A percentile compares a stretch with the other conserved stretches of the same genome.
These are phyloP conservation scores for Forsythia viridissima DNA, from an alignment of 257 asterid genomes.

Conservation along the genomic window DNA sequence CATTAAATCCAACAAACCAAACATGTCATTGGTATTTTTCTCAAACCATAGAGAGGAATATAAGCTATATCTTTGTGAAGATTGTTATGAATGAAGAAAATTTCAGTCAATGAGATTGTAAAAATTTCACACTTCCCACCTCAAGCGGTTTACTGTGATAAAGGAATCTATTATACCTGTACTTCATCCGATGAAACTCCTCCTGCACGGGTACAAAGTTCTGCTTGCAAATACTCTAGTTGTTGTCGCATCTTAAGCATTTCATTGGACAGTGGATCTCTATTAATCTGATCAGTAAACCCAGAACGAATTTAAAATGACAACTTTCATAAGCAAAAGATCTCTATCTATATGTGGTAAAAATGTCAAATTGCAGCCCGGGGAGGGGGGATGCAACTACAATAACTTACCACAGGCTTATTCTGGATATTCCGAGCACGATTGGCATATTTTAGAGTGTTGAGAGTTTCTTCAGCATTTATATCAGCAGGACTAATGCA, in stretches of 20 bases:
- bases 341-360: background rate
- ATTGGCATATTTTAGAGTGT: constrained; percentile 95
- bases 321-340: constrained; percentile 11
- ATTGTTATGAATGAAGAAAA: background rate
- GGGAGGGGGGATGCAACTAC: background rate
- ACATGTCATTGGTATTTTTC: background rate
- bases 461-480: constrained; percentile 98
- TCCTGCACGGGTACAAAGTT: constrained; percentile 94
- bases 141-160: background rate
- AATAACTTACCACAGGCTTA: constrained; percentile 85
- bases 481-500: constrained; percentile 99
- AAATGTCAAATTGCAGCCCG: constrained; percentile 11
- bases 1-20: background rate
- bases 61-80: background rate
- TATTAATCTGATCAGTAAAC: constrained; percentile 62
- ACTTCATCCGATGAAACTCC: constrained; percentile 87
- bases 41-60: background rate
- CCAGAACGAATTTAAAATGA: constrained; percentile 20
- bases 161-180: constrained; percentile 49
- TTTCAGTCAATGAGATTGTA: background rate
- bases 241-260: constrained; percentile 99
- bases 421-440: constrained; percentile 99
- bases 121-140: background rate
- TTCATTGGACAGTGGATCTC: constrained; percentile 94
- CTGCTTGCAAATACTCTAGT: constrained; percentile 90